Conservation (phyloP, 768 basidiomycete species). For the Phylloporus scabripes region DNA sequence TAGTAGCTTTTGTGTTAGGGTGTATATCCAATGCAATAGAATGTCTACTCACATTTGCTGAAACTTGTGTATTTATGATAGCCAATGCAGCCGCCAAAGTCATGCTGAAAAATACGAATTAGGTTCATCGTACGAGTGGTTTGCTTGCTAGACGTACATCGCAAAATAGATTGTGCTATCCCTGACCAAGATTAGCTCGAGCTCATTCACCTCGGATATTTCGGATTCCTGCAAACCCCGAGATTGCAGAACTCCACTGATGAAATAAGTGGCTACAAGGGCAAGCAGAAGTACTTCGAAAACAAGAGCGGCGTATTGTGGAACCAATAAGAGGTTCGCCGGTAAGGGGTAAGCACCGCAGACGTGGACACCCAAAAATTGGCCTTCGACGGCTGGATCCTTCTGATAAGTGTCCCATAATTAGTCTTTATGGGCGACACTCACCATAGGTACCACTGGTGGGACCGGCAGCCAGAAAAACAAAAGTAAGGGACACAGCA, state of each 20-base stretch:
- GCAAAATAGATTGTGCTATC: constrained; percentile 19
- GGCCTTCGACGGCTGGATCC: background rate
- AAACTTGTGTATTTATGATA: background rate
- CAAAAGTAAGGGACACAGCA: background rate
- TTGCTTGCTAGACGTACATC: constrained; percentile 6
- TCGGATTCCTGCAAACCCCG: background rate
- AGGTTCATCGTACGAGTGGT: background rate
- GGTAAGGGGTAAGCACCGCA: constrained; percentile 1
- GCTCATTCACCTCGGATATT: constrained; percentile 2
- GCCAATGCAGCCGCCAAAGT: constrained; percentile 1
- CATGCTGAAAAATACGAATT: constrained; percentile 1
- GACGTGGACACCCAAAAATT: background rate
- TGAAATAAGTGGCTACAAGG: constrained; percentile 12
- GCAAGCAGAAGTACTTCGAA: constrained; percentile 16
- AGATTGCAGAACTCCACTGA: background rate
- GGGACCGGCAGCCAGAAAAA: constrained; percentile 12
- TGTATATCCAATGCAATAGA: background rate
- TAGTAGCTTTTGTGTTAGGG: background rate
- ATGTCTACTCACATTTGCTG: constrained; percentile 2
- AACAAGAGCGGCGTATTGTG: constrained; percentile 6
- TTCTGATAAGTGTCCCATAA: background rate
- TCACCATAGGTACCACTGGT: constrained; percentile 2
- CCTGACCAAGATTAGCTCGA: constrained; percentile 12
- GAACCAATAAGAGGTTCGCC: background rate
- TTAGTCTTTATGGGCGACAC: background rate